Percentiles rank a stretch among this genome's conserved stretches.
Conservation (phyloP, 2,329 filamentous ascomycete genomes). For the Gremmenia infestans region DNA sequence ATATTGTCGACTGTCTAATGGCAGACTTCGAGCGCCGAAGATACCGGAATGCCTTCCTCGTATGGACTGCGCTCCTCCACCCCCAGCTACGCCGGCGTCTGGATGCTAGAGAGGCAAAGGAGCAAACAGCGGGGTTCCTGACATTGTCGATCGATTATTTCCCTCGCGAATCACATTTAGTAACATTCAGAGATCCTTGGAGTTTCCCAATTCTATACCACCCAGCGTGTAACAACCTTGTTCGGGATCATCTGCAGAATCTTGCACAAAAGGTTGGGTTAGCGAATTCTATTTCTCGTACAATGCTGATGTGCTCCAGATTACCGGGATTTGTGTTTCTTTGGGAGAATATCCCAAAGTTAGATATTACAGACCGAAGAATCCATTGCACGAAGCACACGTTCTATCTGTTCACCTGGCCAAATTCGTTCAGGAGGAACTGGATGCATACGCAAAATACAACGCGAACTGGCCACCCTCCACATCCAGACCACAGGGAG, state of each 20-base stretch:
- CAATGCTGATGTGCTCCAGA: slow-evolving; percentile 42
- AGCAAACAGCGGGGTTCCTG: slow-evolving; percentile 74
- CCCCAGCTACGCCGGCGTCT: slow-evolving; percentile 67
- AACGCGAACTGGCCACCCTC: slow-evolving; percentile 80
- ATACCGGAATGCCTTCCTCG: slow-evolving; percentile 73
- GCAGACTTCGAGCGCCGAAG: slow-evolving; percentile 83
- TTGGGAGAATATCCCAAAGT: slow-evolving; percentile 93
- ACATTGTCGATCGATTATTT: slow-evolving; percentile 85
- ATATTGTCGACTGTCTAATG: slow-evolving; percentile 90
- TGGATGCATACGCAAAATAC: slow-evolving; percentile 83
- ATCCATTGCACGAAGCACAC: slow-evolving; percentile 76
- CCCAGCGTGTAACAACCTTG: slow-evolving; percentile 78
- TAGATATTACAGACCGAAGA: slow-evolving; percentile 77
- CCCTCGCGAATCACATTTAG: slow-evolving; percentile 82
- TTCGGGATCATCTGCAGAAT: slow-evolving; percentile 76
- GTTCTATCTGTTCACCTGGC: slow-evolving; percentile 86
- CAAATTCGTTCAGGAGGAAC: slow-evolving; percentile 82
- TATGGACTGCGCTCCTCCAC: slow-evolving; percentile 79
- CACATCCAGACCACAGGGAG: slow-evolving; percentile 71
- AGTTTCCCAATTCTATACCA: slow-evolving; percentile 93
- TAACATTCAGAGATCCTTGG: slow-evolving; percentile 91
- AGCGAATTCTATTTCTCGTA: not conserved
- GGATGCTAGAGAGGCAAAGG: slow-evolving; percentile 62
- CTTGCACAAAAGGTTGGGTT: slow-evolving; percentile 76
- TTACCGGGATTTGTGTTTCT: slow-evolving; percentile 81